A percentile compares a stretch with the other conserved stretches of the same genome.
Evolutionary conservation across 495 filamentous ascomycete genomes (phyloP).

Genomic region (Thozetella sp.): DNA sequence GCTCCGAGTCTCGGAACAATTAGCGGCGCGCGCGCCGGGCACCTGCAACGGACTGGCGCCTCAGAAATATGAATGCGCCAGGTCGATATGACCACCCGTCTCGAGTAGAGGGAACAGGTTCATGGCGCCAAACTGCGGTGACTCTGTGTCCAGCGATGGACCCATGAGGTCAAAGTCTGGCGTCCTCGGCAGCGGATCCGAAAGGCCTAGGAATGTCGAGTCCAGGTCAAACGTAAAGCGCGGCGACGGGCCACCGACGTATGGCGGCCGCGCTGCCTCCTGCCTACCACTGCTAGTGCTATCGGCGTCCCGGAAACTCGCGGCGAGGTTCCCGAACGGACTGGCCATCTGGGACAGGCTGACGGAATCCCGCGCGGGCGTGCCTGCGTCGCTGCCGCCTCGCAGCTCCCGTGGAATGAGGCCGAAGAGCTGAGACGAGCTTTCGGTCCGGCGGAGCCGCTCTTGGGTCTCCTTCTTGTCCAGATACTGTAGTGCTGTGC

Average conservation of each 20-base stretch:
- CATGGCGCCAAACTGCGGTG: conserved; percentile 40
- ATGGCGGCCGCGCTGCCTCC: conserved; percentile 3
- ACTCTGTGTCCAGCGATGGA: conserved; percentile 21
- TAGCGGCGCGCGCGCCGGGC: too few species aligned
- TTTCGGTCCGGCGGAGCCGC: conserved; percentile 35
- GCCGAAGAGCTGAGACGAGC: conserved; percentile 43
- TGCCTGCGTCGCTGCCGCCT: background rate
- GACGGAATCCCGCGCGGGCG: background rate
- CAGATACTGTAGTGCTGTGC: conserved; percentile 35
- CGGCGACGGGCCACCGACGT: conserved; percentile 7
- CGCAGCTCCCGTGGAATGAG: conserved; percentile 24
- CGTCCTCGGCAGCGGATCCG: conserved; percentile 14
- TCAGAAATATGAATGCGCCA: conserved; percentile 37
- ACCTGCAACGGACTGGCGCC: background rate
- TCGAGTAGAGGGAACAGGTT: conserved; percentile 45
- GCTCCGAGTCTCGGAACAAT: background rate
- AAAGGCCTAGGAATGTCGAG: conserved; percentile 21
- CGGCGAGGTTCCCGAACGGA: background rate
- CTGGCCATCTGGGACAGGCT: background rate
- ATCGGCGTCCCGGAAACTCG: background rate
- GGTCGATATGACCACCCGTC: conserved; percentile 42
- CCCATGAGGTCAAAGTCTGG: conserved; percentile 23
- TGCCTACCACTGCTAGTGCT: background rate
- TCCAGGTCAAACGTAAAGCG: conserved; percentile 25
- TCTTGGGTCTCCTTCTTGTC: conserved; percentile 39